Percentiles rank a stretch among this genome's conserved stretches.
Conservation (phyloP, 768 basidiomycete genomes). For the Chalciporus sphaerocephalus region DNA sequence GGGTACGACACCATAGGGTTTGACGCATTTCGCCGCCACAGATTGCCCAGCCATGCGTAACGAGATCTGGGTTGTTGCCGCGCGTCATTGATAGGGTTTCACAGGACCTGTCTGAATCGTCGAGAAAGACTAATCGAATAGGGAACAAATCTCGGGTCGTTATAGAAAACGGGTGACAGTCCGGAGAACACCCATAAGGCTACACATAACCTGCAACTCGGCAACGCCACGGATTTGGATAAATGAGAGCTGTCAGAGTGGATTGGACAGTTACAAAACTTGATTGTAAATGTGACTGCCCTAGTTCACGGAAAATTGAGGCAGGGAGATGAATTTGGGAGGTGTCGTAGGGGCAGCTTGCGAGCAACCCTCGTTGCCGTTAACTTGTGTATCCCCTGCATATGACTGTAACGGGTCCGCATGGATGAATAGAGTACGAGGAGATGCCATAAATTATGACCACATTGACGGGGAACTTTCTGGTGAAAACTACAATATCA, state of each 20-base stretch:
- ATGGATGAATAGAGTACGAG: constrained; percentile 10
- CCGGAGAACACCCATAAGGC: constrained; percentile 21
- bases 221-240: constrained; percentile 26
- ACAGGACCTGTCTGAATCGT: constrained; percentile 31
- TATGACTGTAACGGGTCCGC: constrained; percentile 34
- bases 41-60: constrained; percentile 26
- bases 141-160: constrained; percentile 20
- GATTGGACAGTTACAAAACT: constrained; percentile 24
- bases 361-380: constrained; percentile 24
- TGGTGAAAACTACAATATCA: constrained; percentile 8
- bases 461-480: constrained; percentile 27
- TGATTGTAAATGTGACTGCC: constrained; percentile 25
- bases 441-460: constrained; percentile 31
- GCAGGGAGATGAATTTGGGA: constrained; percentile 21
- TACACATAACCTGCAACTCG: constrained; percentile 20
- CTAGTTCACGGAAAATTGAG: constrained; percentile 18
- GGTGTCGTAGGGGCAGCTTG: constrained; percentile 14
- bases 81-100: constrained; percentile 37
- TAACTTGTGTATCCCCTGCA: constrained; percentile 23
- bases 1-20: constrained; percentile 20
- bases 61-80: constrained; percentile 24
- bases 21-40: constrained; percentile 19
- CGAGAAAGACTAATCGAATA: constrained; percentile 35
- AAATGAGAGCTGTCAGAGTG: constrained; percentile 28
- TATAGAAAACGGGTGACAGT: constrained; percentile 11